Base-by-base conservation (phyloP, 1,284 basidiomycete genomes). In the Pseudozyma sp. region DNA sequence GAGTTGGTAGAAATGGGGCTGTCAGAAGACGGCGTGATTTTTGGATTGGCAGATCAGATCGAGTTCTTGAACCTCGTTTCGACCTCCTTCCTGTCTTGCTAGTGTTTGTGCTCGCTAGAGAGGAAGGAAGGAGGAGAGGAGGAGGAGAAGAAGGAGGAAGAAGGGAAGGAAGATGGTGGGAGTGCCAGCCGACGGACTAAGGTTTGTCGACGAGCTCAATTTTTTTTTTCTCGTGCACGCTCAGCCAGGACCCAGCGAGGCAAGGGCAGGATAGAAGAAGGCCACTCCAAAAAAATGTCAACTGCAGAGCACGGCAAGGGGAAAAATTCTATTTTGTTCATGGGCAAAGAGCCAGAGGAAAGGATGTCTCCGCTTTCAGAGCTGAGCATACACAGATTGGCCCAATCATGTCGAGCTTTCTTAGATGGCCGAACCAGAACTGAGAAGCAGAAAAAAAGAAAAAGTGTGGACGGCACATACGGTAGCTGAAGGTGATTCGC, bases 71-170 rank as follows among this genome's bases (percentile, higher is more conserved):
- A 65, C 66, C 71, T 74, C 71, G 71, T 69, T 66, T 69, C 66
- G 71, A 74, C 71, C 64, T 75, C 72, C 72, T 75, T 75, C 68
- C 68, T 70, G 66, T 75, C 72, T 75, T 75, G 72, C 67, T 68
- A 66, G 61, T 58, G 67, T 70, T 52, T 69, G 72, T 70, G 72
- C 68, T 75, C 72, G 72, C 67, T 75, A 52, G 66, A 75, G 61
- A 75, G 65, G 64, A 72, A 72, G 73, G 67, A 63, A 69, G 72
- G 70, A 71, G 65, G 65, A 72, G 56, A 42, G 40, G 57, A 59
- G 62, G 64, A 59, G 59, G 50, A 31, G 25, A 66, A 68, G 66
- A 72, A 76, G 62, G 58, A 72, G 60, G 73, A 70, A 58, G 69
- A 76, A 61, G 42, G 59, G 70, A 68, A 69, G 70, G 51, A 76